Percentiles rank a stretch among this genome's conserved stretches.
Evolutionary conservation across 495 filamentous ascomycete species (phyloP).

Genomic region (Hyaloscypha variabilis): DNA sequence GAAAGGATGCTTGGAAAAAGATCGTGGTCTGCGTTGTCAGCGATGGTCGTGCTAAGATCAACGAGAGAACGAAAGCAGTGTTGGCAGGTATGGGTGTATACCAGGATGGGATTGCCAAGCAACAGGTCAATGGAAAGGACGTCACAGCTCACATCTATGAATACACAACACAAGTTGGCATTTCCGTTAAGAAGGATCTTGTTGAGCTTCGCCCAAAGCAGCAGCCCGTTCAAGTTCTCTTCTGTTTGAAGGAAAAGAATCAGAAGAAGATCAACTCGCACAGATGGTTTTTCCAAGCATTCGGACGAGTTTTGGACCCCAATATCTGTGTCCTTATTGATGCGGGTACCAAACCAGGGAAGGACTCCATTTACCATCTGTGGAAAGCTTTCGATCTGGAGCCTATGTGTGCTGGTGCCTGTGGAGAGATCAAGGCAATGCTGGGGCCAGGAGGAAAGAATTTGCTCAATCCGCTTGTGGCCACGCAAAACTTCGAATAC

Average conservation of each 20-base stretch:
- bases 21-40: constrained; percentile 98
- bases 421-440: constrained; percentile 99
- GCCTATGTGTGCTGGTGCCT: constrained; percentile 95
- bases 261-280: constrained; percentile 99
- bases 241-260: constrained; percentile 99
- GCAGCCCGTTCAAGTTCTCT: constrained; percentile 92
- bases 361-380: constrained; percentile 91
- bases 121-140: constrained; percentile 95
- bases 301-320: constrained; percentile 88
- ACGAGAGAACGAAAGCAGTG: constrained; percentile 85
- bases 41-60: constrained; percentile 98
- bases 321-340: constrained; percentile 97
- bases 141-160: constrained; percentile 99
- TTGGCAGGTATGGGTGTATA: constrained; percentile 94
- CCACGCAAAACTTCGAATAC: constrained; percentile 99
- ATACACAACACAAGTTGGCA: constrained; percentile 91
- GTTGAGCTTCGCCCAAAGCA: constrained; percentile 78
- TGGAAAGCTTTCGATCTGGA: constrained; percentile 99
- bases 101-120: constrained; percentile 98
- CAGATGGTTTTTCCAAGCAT: constrained; percentile 98
- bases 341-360: constrained; percentile 91
- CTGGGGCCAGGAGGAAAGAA: constrained; percentile 84
- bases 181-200: constrained; percentile 86
- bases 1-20: constrained; percentile 98
- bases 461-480: constrained; percentile 90